Base-by-base conservation (phyloP, 2,329 filamentous ascomycete species). In the Penicillium sp. region DNA sequence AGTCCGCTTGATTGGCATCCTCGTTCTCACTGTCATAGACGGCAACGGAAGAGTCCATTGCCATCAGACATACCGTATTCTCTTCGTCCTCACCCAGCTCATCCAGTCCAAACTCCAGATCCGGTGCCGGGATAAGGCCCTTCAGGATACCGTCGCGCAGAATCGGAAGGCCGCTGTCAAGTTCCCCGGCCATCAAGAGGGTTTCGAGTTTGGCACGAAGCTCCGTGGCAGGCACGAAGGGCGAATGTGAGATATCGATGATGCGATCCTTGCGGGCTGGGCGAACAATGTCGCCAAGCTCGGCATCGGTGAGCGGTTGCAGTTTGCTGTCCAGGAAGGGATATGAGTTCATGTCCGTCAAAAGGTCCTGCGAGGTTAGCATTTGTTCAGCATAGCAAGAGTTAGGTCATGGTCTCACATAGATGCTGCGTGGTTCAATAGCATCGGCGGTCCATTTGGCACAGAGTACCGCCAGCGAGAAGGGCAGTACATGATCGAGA, bases 391-490 rank as follows among this genome's bases (percentile, higher is more conserved):
- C 28, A n/a, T n/a, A 2, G 9, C 2, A 28, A 4, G 9, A 5
- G 1, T 15, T 4, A 18, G 8, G 12, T 23, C 7, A 73, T 10
- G 13, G 5, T 12, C 82, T 72, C 71, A 86, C 83, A 67, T 96
- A 97, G 54, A 98, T 96, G 68, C 89, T 95, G 46, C 89, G 79
- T 13, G 92, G 93, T 69, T 98, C 93, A 44, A 98, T 82, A 3
- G 90, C 91, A 71, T 97, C 93, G 0, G 93, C 91, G 0, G 90
- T 95, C 93, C 93, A 98, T 73, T 98, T 98, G n/a, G 92, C 85
- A 25, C 95, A 90, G 3, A 97, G 77, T 29, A 98, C 89, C 0
- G 89, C 87, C 7, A 98, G 75, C 0, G 91, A 96, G 68, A 97
- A 97, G 0, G 93, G 93, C 9, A 98, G 75, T 3, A 98, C 93